Percentiles rank a stretch among this genome's conserved stretches.
phyloP scores from a whole-genome alignment of 2,329 filamentous ascomycete species.

The Fusarium algeriense region DNA sequence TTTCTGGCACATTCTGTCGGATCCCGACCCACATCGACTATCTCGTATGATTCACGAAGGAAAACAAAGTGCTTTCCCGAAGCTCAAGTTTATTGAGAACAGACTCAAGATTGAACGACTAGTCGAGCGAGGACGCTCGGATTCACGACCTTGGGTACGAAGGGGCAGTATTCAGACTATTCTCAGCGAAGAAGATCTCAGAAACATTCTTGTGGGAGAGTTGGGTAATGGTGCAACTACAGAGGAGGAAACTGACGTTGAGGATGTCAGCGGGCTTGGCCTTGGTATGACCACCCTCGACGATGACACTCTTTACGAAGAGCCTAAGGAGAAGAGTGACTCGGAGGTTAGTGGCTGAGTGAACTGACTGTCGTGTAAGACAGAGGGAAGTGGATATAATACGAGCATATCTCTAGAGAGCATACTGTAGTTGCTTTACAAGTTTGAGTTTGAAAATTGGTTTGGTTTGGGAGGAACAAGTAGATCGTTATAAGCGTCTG shows the following conservation, averaged over 20 bases:
- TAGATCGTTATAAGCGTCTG: slow-evolving; percentile 16
- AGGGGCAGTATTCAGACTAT: slow-evolving; percentile 70
- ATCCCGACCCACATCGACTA: slow-evolving; percentile 80
- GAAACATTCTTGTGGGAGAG: slow-evolving; percentile 59
- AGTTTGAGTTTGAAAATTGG: slow-evolving; percentile 12
- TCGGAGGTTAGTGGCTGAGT: slow-evolving; percentile 22
- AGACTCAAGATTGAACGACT: slow-evolving; percentile 83
- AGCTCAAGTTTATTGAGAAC: slow-evolving; percentile 91
- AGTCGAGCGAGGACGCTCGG: slow-evolving; percentile 69
- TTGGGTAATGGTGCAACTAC: slow-evolving; percentile 50
- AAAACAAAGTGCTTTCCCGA: slow-evolving; percentile 89
- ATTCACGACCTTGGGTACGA: slow-evolving; percentile 63
- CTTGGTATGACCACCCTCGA: slow-evolving; percentile 47
- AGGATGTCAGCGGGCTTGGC: slow-evolving; percentile 47
- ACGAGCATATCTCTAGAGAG: slow-evolving; percentile 3
- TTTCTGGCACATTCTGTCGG: slow-evolving; percentile 86
- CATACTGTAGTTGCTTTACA: slow-evolving; percentile 8
- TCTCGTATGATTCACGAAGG: slow-evolving; percentile 92
- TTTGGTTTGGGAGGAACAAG: background rate
- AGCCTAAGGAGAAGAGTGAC: slow-evolving; percentile 41
- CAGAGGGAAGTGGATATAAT: background rate
- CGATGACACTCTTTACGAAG: slow-evolving; percentile 43
- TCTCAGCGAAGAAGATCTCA: slow-evolving; percentile 70
- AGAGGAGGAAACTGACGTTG: slow-evolving; percentile 54
- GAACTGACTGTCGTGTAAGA: background rate